A percentile compares a stretch with the other conserved stretches of the same genome.
Conservation (phyloP, 2,329 filamentous ascomycete genomes). For the Colletotrichum destructivum region DNA sequence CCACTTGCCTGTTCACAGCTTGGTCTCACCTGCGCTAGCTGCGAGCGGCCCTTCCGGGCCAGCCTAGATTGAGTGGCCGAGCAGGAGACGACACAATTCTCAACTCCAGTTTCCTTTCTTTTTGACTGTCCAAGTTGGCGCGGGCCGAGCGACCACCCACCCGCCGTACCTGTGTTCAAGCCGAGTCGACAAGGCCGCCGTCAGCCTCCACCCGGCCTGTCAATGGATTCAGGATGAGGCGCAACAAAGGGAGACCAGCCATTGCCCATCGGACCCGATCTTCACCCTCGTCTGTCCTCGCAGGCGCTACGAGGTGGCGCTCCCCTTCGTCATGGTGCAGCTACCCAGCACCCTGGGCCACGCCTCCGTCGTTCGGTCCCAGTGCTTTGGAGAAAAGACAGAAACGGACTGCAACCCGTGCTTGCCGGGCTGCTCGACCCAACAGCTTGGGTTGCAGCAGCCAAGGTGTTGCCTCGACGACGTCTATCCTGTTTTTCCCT, state of each 20-base stretch:
- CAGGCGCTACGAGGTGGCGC: conserved; percentile 9
- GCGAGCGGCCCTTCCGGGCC: conserved; percentile 6
- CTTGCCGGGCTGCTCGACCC: background rate
- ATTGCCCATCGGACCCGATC: background rate
- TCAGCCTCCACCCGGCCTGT: background rate
- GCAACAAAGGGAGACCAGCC: conserved; percentile 3
- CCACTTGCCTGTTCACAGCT: conserved; percentile 22
- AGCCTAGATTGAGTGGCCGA: conserved; percentile 5
- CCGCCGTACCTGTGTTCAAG: too few species aligned
- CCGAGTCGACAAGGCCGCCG: background rate
- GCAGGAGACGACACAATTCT: background rate
- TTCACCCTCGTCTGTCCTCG: background rate
- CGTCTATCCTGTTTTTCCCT: background rate
- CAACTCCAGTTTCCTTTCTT: background rate
- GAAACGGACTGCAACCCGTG: background rate
- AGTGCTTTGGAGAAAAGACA: conserved; percentile 10
- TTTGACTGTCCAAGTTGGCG: background rate
- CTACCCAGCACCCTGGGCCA: conserved; percentile 2
- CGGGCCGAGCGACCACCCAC: background rate
- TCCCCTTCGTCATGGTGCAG: conserved; percentile 27
- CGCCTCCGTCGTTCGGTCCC: conserved; percentile 13
- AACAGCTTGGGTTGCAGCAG: background rate
- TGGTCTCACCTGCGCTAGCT: background rate
- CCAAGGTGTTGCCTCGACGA: background rate
- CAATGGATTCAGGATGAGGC: background rate